A percentile compares a stretch with the other conserved stretches of the same genome.
phyloP scores from a whole-genome alignment of 1,284 basidiomycete genomes.

The Sanghuangporus sanghuang region DNA sequence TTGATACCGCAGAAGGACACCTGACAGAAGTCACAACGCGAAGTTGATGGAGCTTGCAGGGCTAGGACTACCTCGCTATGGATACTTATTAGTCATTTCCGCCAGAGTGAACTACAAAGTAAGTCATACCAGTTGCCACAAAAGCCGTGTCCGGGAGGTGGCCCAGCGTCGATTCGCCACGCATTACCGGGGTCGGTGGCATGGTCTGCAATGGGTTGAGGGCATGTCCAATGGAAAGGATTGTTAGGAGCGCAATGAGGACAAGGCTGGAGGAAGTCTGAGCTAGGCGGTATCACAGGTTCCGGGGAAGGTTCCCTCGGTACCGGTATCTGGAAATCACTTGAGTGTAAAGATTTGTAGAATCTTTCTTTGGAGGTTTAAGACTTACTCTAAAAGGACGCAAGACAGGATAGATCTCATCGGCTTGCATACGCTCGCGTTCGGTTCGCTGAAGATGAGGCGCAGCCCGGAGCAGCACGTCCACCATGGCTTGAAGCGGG shows the following conservation, averaged over 20 bases:
- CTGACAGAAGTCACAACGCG: conserved; percentile 76
- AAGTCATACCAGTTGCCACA: conserved; percentile 67
- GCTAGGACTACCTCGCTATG: conserved; percentile 66
- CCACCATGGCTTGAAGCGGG: conserved; percentile 62
- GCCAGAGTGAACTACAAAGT: background rate
- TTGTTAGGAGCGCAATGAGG: conserved; percentile 66
- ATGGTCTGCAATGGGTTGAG: conserved; percentile 68
- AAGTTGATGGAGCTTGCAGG: conserved; percentile 59
- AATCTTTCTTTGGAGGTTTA: background rate
- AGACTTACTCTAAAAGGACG: conserved; percentile 61
- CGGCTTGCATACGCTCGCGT: conserved; percentile 68
- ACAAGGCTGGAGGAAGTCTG: conserved; percentile 65
- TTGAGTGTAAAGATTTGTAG: background rate
- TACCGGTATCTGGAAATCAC: conserved; percentile 51
- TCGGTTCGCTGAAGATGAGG: conserved; percentile 59
- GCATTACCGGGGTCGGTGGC: conserved; percentile 56
- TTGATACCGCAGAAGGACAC: conserved; percentile 74
- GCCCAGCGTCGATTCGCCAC: conserved; percentile 67
- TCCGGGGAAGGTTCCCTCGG: conserved; percentile 71
- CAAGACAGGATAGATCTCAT: conserved; percentile 64
- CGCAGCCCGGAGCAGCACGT: conserved; percentile 57
- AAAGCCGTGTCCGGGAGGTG: conserved; percentile 66
- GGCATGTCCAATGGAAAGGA: conserved; percentile 65
- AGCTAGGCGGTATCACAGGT: conserved; percentile 55
- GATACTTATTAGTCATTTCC: conserved; percentile 2